phyloP scores from a whole-genome alignment of 2,329 filamentous ascomycete species.

The Cadophora malorum region DNA sequence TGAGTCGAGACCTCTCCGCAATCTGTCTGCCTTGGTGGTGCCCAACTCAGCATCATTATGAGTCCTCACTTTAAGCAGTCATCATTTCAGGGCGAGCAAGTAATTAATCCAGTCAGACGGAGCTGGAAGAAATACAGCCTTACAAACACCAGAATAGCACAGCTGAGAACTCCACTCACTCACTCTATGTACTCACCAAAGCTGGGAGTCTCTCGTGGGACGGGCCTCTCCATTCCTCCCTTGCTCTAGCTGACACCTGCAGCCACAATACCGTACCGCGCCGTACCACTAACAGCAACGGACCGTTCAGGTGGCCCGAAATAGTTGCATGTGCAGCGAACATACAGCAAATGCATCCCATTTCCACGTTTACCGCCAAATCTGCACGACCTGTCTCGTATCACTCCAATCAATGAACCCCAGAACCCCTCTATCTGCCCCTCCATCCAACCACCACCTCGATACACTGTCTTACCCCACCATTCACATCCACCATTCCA shows the following conservation, averaged over 20 bases:
- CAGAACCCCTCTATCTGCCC: background rate
- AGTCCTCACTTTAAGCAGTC: conserved; percentile 22
- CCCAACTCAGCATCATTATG: conserved; percentile 19
- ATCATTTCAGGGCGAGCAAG: conserved; percentile 21
- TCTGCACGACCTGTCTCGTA: conserved; percentile 12
- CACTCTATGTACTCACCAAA: background rate
- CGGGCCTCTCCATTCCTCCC: background rate
- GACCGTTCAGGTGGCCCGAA: conserved; percentile 29
- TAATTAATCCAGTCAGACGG: conserved; percentile 4
- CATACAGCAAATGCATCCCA: conserved; percentile 15
- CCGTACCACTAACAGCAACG: conserved; percentile 3
- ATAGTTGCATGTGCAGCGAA: conserved; percentile 25
- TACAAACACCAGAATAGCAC: conserved; percentile 27
- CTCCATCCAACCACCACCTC: background rate
- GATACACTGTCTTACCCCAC: background rate
- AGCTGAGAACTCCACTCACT: conserved; percentile 2
- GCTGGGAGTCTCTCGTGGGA: conserved; percentile 3
- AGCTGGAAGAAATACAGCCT: conserved; percentile 25
- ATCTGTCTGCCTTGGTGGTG: conserved; percentile 26
- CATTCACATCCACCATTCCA: background rate
- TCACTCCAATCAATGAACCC: conserved; percentile 7
- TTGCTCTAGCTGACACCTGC: background rate
- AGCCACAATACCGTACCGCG: background rate
- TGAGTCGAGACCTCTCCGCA: background rate
- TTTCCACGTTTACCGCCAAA: conserved; percentile 22